A percentile compares a stretch with the other conserved stretches of the same genome.
phyloP scores from a whole-genome alignment of 2,329 filamentous ascomycete genomes.

The Scortechinia acanthostroma region DNA sequence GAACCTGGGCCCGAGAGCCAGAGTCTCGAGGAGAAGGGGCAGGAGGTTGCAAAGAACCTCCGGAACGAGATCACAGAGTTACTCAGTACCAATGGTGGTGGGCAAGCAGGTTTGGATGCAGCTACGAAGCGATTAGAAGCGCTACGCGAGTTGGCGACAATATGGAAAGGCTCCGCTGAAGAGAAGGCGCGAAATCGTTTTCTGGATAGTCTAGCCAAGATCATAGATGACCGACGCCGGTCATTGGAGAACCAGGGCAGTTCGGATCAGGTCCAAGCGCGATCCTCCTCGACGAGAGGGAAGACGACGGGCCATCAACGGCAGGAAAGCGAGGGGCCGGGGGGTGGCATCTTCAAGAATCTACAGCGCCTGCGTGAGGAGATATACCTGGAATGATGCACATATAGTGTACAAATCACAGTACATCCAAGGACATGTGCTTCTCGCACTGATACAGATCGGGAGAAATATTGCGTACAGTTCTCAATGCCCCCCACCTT shows the following conservation, averaged over 20 bases:
- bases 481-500: no score
- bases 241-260: slow-evolving; percentile 5
- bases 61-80: slow-evolving; percentile 44
- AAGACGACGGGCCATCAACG: neutral
- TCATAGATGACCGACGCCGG: slow-evolving; percentile 38
- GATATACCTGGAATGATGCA: slow-evolving; percentile 1
- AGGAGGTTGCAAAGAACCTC: slow-evolving; percentile 40
- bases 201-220: slow-evolving; percentile 44
- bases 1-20: slow-evolving; percentile 37
- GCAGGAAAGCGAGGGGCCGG: neutral
- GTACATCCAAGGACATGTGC: neutral
- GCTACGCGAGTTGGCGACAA: slow-evolving; percentile 37
- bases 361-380: neutral
- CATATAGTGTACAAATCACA: neutral
- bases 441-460: no score
- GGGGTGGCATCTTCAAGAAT: neutral
- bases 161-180: slow-evolving; percentile 60
- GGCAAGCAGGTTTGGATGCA: slow-evolving; percentile 32
- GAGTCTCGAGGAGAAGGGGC: slow-evolving; percentile 48
- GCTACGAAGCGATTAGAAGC: slow-evolving; percentile 42
- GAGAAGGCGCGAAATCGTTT: slow-evolving; percentile 50
- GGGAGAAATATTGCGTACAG: no score
- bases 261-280: neutral
- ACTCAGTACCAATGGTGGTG: slow-evolving; percentile 34
- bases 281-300: slow-evolving; percentile 3